Conservation (phyloP, 306 rosid genomes). For the Phaseolus lunatus region DNA sequence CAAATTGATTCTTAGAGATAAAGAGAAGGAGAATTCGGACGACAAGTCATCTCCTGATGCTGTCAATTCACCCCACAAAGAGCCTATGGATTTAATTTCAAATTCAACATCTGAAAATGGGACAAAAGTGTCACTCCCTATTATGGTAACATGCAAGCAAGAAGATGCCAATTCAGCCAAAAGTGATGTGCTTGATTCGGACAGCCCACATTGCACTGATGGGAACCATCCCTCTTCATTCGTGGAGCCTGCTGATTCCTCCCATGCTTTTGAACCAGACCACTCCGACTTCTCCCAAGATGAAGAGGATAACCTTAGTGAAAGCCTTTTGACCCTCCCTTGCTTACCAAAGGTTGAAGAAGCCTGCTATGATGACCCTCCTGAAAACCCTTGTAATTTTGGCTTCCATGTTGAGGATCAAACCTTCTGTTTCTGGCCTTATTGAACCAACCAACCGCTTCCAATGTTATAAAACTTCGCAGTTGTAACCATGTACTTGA, state of each 20-base stretch:
- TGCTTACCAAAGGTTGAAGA: conserved; percentile 65
- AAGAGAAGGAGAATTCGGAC: conserved; percentile 55
- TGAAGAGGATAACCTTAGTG: conserved; percentile 67
- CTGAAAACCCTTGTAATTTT: conserved; percentile 58
- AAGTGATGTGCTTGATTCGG: conserved; percentile 79
- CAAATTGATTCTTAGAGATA: conserved; percentile 53
- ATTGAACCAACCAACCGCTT: conserved; percentile 28
- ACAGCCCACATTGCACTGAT: conserved; percentile 68
- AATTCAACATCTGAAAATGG: conserved; percentile 50
- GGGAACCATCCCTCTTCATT: conserved; percentile 60
- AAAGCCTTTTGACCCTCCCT: conserved; percentile 55
- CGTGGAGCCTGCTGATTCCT: conserved; percentile 70
- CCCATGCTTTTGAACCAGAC: conserved; percentile 67
- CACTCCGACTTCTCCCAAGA: conserved; percentile 81
- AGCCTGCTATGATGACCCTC: conserved; percentile 55
- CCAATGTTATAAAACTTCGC: conserved; percentile 9
- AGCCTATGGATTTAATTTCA: conserved; percentile 51
- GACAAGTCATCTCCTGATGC: conserved; percentile 51
- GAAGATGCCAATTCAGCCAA: conserved; percentile 87
- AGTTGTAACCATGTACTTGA: conserved; percentile 57
- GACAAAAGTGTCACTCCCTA: conserved; percentile 50
- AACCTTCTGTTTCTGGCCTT: conserved; percentile 71
- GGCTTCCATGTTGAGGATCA: conserved; percentile 66
- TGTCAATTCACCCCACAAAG: conserved; percentile 50
- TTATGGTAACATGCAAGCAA: conserved; percentile 61